These are phyloP conservation scores for Ceratocystis colombiana DNA, from an alignment of 2,329 filamentous ascomycete species.

Conservation along the genomic window DNA sequence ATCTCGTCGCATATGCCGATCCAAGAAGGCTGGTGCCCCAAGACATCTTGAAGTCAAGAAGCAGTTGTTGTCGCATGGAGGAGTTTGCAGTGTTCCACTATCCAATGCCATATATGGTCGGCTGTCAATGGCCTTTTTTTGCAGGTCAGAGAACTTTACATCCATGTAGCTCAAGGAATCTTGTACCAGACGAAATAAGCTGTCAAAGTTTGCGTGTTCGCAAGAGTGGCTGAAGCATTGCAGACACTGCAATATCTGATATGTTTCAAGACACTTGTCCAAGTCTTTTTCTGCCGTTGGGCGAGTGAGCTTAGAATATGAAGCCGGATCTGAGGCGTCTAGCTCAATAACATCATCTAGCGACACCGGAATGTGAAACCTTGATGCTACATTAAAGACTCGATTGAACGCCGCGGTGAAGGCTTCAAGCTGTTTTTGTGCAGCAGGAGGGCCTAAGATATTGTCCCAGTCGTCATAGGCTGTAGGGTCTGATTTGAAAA, in stretches of 20 bases:
- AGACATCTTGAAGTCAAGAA: conserved; percentile 9
- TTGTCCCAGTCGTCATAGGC: conserved; percentile 18
- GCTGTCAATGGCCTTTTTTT: conserved; percentile 12
- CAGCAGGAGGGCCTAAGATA: background rate
- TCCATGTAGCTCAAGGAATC: conserved; percentile 18
- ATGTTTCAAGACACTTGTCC: conserved; percentile 40
- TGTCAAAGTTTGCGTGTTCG: conserved; percentile 50
- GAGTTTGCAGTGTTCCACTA: background rate
- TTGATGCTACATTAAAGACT: conserved; percentile 38
- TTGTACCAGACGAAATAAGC: conserved; percentile 18
- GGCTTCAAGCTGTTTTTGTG: conserved; percentile 9
- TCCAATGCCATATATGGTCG: conserved; percentile 12
- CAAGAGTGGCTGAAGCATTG: conserved; percentile 52
- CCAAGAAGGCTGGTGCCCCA: background rate
- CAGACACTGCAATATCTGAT: conserved; percentile 47
- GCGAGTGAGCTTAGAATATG: conserved; percentile 9
- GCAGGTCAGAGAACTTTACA: conserved; percentile 15
- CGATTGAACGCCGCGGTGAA: conserved; percentile 49
- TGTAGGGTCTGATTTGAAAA: conserved; percentile 7
- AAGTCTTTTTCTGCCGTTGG: conserved; percentile 14
- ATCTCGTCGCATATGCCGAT: conserved; percentile 15
- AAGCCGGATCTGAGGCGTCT: conserved; percentile 17
- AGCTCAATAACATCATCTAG: conserved; percentile 43
- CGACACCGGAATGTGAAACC: conserved; percentile 36
- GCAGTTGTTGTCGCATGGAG: conserved; percentile 21